Percentiles rank a stretch among this genome's conserved stretches.
phyloP scores from a whole-genome alignment of 139 green algal species.

The Tetratostichococcus sp. region DNA sequence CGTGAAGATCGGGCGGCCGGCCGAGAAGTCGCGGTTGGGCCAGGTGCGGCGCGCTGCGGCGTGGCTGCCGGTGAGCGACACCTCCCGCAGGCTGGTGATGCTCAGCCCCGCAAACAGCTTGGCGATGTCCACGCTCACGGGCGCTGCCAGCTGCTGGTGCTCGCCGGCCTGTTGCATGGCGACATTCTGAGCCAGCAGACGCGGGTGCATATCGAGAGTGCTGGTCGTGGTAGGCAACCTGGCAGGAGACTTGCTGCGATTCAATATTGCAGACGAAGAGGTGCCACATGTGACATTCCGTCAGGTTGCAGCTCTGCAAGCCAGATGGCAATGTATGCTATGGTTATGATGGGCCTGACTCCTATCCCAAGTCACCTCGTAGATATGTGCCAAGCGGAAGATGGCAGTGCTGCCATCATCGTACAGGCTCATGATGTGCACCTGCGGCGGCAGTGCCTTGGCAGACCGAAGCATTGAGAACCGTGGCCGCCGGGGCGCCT shows the following conservation, averaged over 20 bases:
- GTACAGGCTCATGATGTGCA: slow-evolving; percentile 31
- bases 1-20: slow-evolving; percentile 10
- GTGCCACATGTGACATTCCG: no score
- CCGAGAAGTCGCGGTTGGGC: slow-evolving; percentile 4
- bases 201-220: not conserved
- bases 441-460: slow-evolving; percentile 31
- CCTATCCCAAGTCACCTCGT: no score
- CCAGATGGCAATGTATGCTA: not conserved
- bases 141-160: not conserved
- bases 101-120: slow-evolving; percentile 2
- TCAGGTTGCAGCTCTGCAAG: no score
- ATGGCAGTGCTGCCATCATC: slow-evolving; percentile 17
- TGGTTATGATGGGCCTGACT: not conserved
- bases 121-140: slow-evolving; percentile 8
- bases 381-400: slow-evolving; percentile 24
- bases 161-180: slow-evolving; percentile 9
- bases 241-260: no score
- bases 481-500: not conserved
- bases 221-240: not conserved
- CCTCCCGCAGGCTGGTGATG: slow-evolving; percentile 3
- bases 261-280: no score
- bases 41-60: not conserved
- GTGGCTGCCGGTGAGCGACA: slow-evolving; percentile 10
- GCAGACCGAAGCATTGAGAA: slow-evolving; percentile 7
- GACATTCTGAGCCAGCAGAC: not conserved